Evolutionary conservation across 2,329 filamentous ascomycete species (phyloP).

Genomic region (Fusarium floridanum): DNA sequence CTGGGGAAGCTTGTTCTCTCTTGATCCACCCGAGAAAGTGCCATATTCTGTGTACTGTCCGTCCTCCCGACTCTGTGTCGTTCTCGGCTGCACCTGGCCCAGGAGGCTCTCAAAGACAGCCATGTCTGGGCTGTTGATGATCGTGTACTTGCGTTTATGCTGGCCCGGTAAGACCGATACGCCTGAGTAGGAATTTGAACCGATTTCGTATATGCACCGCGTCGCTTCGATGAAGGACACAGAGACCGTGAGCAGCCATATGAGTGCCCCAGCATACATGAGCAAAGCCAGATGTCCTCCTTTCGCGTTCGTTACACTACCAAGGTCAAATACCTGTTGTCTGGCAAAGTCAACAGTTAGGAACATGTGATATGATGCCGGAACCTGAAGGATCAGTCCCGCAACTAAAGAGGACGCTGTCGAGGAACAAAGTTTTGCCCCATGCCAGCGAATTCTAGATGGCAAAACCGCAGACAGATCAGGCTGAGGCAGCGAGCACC

Average conservation of each 20-base stretch:
- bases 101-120: not conserved
- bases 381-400: conserved; percentile 2
- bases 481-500: conserved; percentile 21
- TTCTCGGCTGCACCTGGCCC: not conserved
- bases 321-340: conserved; percentile 7
- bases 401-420: conserved; percentile 12
- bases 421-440: not conserved
- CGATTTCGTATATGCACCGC: not conserved
- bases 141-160: not conserved
- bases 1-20: fast-evolving
- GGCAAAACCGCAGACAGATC: conserved; percentile 8
- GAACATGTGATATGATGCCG: conserved; percentile 12
- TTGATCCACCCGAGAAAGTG: not conserved
- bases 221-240: not conserved
- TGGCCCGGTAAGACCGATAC: not conserved
- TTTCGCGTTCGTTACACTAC: not conserved
- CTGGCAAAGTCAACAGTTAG: not conserved
- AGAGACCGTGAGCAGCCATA: conserved; percentile 5
- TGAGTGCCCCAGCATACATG: conserved; percentile 21
- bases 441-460: not conserved
- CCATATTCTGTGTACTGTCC: not conserved
- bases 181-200: not conserved
- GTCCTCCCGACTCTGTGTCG: not conserved
- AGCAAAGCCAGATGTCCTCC: not conserved
- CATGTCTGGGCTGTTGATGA: not conserved